phyloP scores from a whole-genome alignment of 108 stramenopile species.

The Cyclotella kingstonii region DNA sequence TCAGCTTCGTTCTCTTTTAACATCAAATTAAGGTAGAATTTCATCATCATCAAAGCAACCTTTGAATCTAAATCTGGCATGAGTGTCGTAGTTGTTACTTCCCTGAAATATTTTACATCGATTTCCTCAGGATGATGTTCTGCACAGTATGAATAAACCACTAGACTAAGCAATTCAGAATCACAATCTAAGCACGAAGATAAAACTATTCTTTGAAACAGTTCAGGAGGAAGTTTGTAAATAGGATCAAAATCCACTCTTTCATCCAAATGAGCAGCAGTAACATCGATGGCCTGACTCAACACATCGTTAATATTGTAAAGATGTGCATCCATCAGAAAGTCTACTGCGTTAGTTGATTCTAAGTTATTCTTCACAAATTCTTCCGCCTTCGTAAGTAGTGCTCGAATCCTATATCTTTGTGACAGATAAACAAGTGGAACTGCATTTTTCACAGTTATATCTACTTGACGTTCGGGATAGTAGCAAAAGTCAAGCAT shows the following conservation, averaged over 20 bases:
- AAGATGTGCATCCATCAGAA: slow-evolving; percentile 35
- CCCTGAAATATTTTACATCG: slow-evolving; percentile 46
- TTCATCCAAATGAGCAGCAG: slow-evolving; percentile 32
- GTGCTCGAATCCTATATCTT: slow-evolving; percentile 40
- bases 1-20: slow-evolving; percentile 27
- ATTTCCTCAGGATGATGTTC: slow-evolving; percentile 43
- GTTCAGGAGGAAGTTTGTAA: slow-evolving; percentile 27
- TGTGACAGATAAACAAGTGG: slow-evolving; percentile 38
- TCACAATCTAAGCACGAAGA: slow-evolving; percentile 32
- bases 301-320: slow-evolving; percentile 40
- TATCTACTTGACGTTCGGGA: slow-evolving; percentile 25
- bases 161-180: slow-evolving; percentile 40
- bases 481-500: slow-evolving; percentile 44
- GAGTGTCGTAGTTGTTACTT: slow-evolving; percentile 30
- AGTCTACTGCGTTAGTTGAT: slow-evolving; percentile 30
- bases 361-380: slow-evolving; percentile 31
- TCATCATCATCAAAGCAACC: slow-evolving; percentile 44
- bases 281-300: slow-evolving; percentile 37
- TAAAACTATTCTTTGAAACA: slow-evolving; percentile 36
- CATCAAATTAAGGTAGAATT: slow-evolving; percentile 36
- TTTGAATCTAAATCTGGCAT: slow-evolving; percentile 38
- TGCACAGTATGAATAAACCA: slow-evolving; percentile 45
- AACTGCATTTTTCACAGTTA: slow-evolving; percentile 41
- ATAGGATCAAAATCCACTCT: slow-evolving; percentile 44
- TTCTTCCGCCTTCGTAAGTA: slow-evolving; percentile 26